phyloP scores from a whole-genome alignment of 179 eudicot species.

The Nepenthes alata region DNA sequence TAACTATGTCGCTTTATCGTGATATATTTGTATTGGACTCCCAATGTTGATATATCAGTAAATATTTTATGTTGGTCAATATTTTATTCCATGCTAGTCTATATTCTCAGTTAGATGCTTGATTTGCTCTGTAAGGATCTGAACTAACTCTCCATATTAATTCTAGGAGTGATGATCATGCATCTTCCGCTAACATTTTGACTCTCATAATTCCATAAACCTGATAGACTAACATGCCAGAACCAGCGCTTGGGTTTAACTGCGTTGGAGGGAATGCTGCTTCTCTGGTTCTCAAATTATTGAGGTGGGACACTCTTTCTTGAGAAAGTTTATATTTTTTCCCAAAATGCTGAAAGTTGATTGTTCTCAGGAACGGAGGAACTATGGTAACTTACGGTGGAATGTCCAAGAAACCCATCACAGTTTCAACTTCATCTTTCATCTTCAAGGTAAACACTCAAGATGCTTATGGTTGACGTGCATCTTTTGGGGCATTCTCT shows the following conservation, averaged over 20 bases:
- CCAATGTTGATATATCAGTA: too few relatives aligned
- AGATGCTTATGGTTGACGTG: not conserved
- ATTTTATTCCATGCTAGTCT: too few relatives aligned
- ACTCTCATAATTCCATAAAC: slow-evolving; percentile 3
- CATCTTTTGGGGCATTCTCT: not conserved
- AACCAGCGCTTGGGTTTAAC: slow-evolving; percentile 80
- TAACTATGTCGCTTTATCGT: too few relatives aligned
- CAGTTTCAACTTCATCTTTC: slow-evolving; percentile 75
- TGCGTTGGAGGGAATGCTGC: slow-evolving; percentile 96
- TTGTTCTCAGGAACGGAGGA: slow-evolving; percentile 59
- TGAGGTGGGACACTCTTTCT: slow-evolving; percentile 28
- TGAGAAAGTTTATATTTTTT: not conserved
- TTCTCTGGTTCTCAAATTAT: slow-evolving; percentile 65
- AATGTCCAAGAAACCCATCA: slow-evolving; percentile 86
- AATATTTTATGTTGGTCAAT: too few relatives aligned
- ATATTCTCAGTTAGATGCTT: too few relatives aligned
- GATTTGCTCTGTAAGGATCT: too few relatives aligned
- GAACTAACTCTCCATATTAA: too few relatives aligned
- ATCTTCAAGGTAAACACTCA: slow-evolving; percentile 69
- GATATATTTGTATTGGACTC: too few relatives aligned
- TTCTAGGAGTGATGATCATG: too few relatives aligned
- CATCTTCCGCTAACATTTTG: not conserved
- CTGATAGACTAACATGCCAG: slow-evolving; percentile 51
- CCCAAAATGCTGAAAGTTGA: slow-evolving; percentile 2
- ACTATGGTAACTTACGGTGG: slow-evolving; percentile 99